Base-by-base conservation (phyloP, 495 filamentous ascomycete species). In the Hyaloscypha variabilis region DNA sequence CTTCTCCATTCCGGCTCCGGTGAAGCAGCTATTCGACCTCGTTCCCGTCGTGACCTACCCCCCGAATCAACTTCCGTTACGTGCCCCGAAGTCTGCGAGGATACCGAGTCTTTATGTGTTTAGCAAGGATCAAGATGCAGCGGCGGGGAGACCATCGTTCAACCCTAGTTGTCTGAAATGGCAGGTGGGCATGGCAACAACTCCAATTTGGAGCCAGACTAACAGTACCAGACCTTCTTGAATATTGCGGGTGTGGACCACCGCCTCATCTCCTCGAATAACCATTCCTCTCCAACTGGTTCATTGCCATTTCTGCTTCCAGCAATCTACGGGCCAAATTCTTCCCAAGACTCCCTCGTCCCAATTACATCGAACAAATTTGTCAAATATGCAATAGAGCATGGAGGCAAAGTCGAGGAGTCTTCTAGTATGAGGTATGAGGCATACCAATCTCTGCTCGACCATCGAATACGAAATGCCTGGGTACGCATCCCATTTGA, bases 111-210 rank as follows among this genome's bases (percentile, higher is more conserved):
- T 99, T 19, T 94, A 93, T 73, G 79, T 97, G 34, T 98, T 97
- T 76, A 84, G 84, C 57, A 86, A 86, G 14, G 82, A 87, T 1
- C 76, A 81, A 28, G 90, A 88, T 65, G 92, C 89, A 24, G 72
- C 75, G 28, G 69, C 71, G 34, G 90, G 88, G 14, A 75, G 80
- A 26, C 92, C 93, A 24, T 94, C 91, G 57, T 97, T 91, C 79
- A 97, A 98, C 77, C 95, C 95, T 3, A 86, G 85, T 69, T 99
- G 95, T 82, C 81, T 99, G 67, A 97, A 94, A 78, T 97, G 93
- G 93, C 95, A 97, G 90, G 94, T 93, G 72, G 56, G 88, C 82
- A 6, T 19, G 55, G 29, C 34, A 1, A 42, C 42, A 46, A 46
- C 25, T 49, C 42, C 29, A 60, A 17, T n/a, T 24, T 24, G 46